phyloP scores from a whole-genome alignment of 495 filamentous ascomycete genomes.

The Bathelium albidoporum region DNA sequence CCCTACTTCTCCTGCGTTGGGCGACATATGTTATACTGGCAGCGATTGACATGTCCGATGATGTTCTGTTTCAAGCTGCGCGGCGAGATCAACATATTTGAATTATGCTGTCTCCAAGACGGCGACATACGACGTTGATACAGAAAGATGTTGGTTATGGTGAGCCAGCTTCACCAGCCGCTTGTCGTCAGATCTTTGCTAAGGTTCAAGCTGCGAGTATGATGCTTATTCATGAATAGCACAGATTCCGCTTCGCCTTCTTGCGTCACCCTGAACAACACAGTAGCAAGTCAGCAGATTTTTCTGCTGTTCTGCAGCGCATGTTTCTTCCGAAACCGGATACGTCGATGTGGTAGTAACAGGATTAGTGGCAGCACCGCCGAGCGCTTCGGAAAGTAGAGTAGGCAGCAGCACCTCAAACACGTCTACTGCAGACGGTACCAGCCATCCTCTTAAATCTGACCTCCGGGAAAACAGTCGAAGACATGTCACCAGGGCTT shows the following conservation, averaged over 20 bases:
- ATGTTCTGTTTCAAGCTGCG: slow-evolving; percentile 17
- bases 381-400: neutral
- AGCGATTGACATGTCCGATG: slow-evolving; percentile 11
- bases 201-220: neutral
- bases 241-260: slow-evolving; percentile 1
- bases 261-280: slow-evolving; percentile 3
- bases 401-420: neutral
- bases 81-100: slow-evolving; percentile 14
- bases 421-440: no score
- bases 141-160: slow-evolving; percentile 14
- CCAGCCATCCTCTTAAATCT: no score
- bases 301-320: neutral
- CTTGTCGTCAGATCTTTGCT: neutral
- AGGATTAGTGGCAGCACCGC: neutral
- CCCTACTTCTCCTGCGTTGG: slow-evolving; percentile 2
- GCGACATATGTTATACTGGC: slow-evolving; percentile 17
- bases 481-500: no score
- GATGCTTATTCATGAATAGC: neutral
- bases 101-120: slow-evolving; percentile 3
- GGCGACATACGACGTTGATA: slow-evolving; percentile 13
- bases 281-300: slow-evolving; percentile 1
- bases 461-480: no score
- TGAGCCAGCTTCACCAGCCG: neutral
- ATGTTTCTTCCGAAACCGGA: neutral
- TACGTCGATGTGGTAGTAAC: neutral